Percentiles rank a stretch among this genome's conserved stretches.
Conservation (phyloP, 345 rosid species). For the Anastatica hierochuntica region DNA sequence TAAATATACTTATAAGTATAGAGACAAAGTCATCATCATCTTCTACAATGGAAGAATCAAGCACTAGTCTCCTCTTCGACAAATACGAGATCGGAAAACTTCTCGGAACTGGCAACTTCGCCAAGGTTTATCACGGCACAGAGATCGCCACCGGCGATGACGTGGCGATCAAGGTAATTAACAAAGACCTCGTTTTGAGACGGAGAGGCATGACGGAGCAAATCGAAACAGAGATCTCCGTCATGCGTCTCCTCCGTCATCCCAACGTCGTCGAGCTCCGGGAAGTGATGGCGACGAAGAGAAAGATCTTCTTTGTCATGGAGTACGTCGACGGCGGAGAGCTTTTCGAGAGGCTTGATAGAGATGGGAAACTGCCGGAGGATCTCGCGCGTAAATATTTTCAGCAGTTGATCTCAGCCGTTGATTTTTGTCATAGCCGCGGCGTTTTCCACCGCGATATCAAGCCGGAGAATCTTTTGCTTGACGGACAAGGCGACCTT, state of each 20-base stretch:
- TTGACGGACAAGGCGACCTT: slow-evolving; percentile 56
- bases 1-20: not conserved
- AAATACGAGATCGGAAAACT: slow-evolving; percentile 58
- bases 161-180: slow-evolving; percentile 63
- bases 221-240: slow-evolving; percentile 64
- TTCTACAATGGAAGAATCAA: slow-evolving; percentile 29
- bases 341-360: slow-evolving; percentile 50
- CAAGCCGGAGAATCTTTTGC: slow-evolving; percentile 70
- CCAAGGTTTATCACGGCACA: slow-evolving; percentile 62
- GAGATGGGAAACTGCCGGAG: slow-evolving; percentile 54
- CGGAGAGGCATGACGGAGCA: slow-evolving; percentile 63
- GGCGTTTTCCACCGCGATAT: slow-evolving; percentile 83
- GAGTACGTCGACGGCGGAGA: slow-evolving; percentile 76
- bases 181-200: slow-evolving; percentile 39
- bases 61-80: slow-evolving; percentile 33
- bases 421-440: slow-evolving; percentile 73
- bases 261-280: slow-evolving; percentile 61
- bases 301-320: slow-evolving; percentile 62
- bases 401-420: slow-evolving; percentile 63
- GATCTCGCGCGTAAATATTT: slow-evolving; percentile 52
- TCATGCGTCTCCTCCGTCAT: slow-evolving; percentile 69
- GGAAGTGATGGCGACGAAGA: slow-evolving; percentile 70
- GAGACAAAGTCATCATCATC: too few species aligned
- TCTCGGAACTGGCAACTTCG: slow-evolving; percentile 74
- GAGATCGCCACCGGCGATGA: slow-evolving; percentile 36